Percentiles rank a stretch among this genome's conserved stretches.
phyloP scores from a whole-genome alignment of 2,329 filamentous ascomycete species.

The Zelopaecilomyces penicillatus region DNA sequence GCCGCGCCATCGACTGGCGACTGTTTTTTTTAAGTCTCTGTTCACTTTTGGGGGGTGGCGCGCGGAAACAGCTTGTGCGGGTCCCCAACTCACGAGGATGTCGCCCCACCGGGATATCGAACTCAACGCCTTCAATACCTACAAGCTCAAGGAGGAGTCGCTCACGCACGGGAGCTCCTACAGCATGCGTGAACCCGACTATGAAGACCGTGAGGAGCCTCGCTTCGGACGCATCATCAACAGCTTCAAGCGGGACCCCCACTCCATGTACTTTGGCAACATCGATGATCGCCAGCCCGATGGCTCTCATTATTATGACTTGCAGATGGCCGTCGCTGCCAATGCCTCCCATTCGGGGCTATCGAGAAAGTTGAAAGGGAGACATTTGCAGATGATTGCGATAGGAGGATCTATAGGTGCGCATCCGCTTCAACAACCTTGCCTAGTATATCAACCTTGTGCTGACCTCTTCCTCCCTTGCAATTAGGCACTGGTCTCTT shows the following conservation, averaged over 20 bases:
- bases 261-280: constrained; percentile 32
- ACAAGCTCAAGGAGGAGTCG: constrained; percentile 51
- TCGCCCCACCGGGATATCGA: constrained; percentile 38
- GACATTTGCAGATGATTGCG: constrained; percentile 95
- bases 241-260: constrained; percentile 55
- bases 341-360: constrained; percentile 71
- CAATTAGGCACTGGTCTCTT: constrained; percentile 68
- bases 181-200: constrained; percentile 43
- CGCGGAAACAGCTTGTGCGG: too few species aligned
- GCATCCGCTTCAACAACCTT: constrained; percentile 4
- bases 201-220: constrained; percentile 29
- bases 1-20: too few species aligned
- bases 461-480: not conserved
- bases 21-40: too few species aligned
- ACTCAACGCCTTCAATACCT: constrained; percentile 48
- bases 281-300: constrained; percentile 20
- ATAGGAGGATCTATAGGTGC: constrained; percentile 83
- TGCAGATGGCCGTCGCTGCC: constrained; percentile 48
- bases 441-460: not conserved
- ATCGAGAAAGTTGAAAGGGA: constrained; percentile 67
- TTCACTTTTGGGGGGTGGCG: too few species aligned
- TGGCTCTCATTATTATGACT: constrained; percentile 44
- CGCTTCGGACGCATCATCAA: constrained; percentile 42
- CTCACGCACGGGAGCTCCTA: constrained; percentile 40
- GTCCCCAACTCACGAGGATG: constrained; percentile 18